Evolutionary conservation across 306 rosid species (phyloP), one percentile per base, ranked within the genome.

Genomic region (Inga oerstediana): DNA sequence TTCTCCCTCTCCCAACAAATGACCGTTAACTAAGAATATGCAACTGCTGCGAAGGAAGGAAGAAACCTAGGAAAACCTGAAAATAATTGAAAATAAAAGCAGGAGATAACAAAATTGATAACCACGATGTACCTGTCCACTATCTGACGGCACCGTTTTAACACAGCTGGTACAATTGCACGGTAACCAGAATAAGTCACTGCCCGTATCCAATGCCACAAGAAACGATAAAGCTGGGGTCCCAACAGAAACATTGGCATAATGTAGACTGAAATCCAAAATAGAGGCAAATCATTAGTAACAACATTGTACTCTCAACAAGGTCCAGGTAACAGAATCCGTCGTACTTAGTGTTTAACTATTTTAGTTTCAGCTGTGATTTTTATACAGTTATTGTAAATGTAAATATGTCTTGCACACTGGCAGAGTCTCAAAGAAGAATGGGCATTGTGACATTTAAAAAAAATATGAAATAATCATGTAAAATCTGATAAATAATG

Each of bases 141-240:
- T 8, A 56, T 87, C 14, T n/a, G 80, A 2, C 58, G 56, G 64
- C 34, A 92, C 0, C 67, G 72, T 74, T 20, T 2, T 80, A 2
- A 82, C 76, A 82, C 99, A 97, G 76, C 85, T 85, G 84, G 61
- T 67, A 84, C 99, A 97, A 74, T 97, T 95, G 71, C 99, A 97
- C 35, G 99, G 99, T 43, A 97, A 75, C 99, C 98, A 97, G 87
- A 94, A 88, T 83, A 92, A 85, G 87, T 97, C 94, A 76, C 99
- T 97, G 3, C 99, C 99, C 1, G 99, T 97, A 83, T 97, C 99
- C 82, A 97, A 88, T 61, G 98, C 99, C 90, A 97, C 99, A 58
- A 94, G 45, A 80, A 89, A 97, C 7, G 89, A 89, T 74, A 87
- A 72, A 14, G 81, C 80, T 16, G 99, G 99, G 14, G 98, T 92